Evolutionary conservation across 352 stramenopile genomes (phyloP), one percentile per base, ranked within the genome.

Genomic region (Pythium aristosporum): DNA sequence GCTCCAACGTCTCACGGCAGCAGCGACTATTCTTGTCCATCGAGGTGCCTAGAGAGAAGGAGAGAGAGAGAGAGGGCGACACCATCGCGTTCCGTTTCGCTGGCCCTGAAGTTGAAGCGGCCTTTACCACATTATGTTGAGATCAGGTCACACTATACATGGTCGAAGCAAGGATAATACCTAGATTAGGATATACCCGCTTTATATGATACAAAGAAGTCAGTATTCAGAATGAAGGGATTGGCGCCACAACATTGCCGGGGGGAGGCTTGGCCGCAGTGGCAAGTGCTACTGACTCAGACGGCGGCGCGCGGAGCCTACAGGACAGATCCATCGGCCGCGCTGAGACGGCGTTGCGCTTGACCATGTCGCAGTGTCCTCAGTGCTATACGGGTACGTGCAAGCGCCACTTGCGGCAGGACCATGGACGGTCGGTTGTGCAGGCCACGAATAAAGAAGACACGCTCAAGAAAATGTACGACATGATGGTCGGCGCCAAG

Each of bases 321-420:
- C 25, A 30, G 25, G 25, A 30, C 25, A 30, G 25, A 30, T 30
- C 25, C 25, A 30, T 30, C 25, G 25, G 25, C 25, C 25, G 25
- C 25, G 25, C 25, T 30, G 1, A 5, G 5, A 5, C 5, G 25
- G 25, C 25, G 25, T 2, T 30, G 25, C 3, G 25, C 5, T 42
- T 23, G 7, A 48, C 57, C 15, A 90, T 90, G 83, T 74, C 83
- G 47, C 83, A 88, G 61, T 92, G 83, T 63, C 83, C 83, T 49
- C 83, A 92, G 64, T 92, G 83, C 76, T 92, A 88, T 70, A 92
- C 83, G 15, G 78, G 83, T 12, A 92, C 81, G 41, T 92, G 83
- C 71, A 74, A 72, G 57, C 79, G 81, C 36, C 83, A 92, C 67
- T 55, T 54, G 43, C 62, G 55, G 3, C 83, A 92, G 65, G 83